Percentiles rank a stretch among this genome's conserved stretches.
Evolutionary conservation across 345 rosid species (phyloP).

Genomic region (Aquilaria sinensis): DNA sequence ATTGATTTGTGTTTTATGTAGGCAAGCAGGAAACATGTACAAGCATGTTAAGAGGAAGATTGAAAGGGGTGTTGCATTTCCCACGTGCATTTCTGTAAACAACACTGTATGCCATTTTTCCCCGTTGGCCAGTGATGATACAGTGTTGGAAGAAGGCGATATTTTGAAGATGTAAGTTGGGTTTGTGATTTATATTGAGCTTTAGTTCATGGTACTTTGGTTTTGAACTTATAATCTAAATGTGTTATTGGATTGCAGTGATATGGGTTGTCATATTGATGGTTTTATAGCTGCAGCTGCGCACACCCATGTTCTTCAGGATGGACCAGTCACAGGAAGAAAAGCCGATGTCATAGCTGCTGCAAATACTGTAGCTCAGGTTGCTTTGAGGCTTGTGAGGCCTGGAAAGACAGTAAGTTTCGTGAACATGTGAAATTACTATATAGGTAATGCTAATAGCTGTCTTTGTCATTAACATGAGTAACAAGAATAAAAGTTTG

Average conservation of each 20-base stretch:
- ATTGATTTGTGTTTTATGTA: constrained; percentile 13
- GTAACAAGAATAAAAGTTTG: too few species aligned
- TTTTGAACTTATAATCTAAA: too few species aligned
- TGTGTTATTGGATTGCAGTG: constrained; percentile 32
- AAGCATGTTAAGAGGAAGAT: constrained; percentile 94
- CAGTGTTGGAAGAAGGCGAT: constrained; percentile 81
- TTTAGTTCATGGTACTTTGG: neutral
- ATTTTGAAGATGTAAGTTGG: constrained; percentile 72
- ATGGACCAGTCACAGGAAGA: constrained; percentile 61
- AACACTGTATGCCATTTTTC: constrained; percentile 84
- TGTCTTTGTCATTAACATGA: too few species aligned
- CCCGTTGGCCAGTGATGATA: constrained; percentile 79
- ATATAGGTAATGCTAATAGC: too few species aligned
- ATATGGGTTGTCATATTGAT: constrained; percentile 96
- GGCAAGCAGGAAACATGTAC: constrained; percentile 89
- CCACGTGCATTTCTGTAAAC: constrained; percentile 92
- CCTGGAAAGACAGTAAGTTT: constrained; percentile 85
- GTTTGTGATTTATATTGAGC: neutral
- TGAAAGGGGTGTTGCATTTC: constrained; percentile 89
- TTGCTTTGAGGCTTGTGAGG: constrained; percentile 94
- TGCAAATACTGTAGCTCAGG: constrained; percentile 94
- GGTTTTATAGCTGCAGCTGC: constrained; percentile 97
- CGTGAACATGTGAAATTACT: neutral
- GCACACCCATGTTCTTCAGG: constrained; percentile 80
- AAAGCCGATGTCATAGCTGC: constrained; percentile 94